phyloP scores from a whole-genome alignment of 2,329 filamentous ascomycete genomes.

The Trichoderma citrinoviride region DNA sequence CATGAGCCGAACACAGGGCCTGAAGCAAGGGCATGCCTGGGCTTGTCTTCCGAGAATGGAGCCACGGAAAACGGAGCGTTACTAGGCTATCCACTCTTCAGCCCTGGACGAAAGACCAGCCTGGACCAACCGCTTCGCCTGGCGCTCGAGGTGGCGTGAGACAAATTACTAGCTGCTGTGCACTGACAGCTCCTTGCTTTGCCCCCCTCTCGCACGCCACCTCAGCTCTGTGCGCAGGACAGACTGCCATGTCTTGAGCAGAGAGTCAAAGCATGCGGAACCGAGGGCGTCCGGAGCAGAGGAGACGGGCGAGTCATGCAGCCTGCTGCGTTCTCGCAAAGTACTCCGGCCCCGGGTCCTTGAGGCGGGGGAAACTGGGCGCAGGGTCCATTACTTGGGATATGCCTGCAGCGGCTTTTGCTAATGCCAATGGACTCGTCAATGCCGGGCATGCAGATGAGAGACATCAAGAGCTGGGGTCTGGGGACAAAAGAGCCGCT shows the following conservation, averaged over 20 bases:
- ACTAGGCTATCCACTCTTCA: conserved; percentile 15
- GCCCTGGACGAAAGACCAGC: conserved; percentile 11
- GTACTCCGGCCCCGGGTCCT: conserved; percentile 12
- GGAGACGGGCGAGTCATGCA: conserved; percentile 3
- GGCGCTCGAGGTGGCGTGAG: conserved; percentile 13
- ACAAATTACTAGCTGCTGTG: conserved; percentile 20
- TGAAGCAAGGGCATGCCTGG: not conserved
- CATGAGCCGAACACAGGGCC: not conserved
- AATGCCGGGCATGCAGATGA: not conserved
- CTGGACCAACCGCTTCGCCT: conserved; percentile 10
- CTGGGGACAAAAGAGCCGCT: conserved; percentile 12
- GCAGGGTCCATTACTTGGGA: not conserved
- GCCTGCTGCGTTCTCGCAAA: not conserved
- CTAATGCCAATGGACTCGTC: not conserved
- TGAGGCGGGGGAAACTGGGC: conserved; percentile 4
- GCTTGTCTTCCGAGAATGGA: conserved; percentile 9
- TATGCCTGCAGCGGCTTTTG: not conserved
- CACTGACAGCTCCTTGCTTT: conserved; percentile 20
- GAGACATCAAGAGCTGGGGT: conserved; percentile 12
- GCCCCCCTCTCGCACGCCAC: conserved; percentile 15
- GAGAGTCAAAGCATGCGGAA: not conserved
- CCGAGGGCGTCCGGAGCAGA: not conserved
- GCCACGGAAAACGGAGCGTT: conserved; percentile 13
- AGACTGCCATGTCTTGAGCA: not conserved
- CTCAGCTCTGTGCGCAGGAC: conserved; percentile 6